Evolutionary conservation across 164 flowering plant genomes (phyloP).

Genomic region (Aristolochia contorta): DNA sequence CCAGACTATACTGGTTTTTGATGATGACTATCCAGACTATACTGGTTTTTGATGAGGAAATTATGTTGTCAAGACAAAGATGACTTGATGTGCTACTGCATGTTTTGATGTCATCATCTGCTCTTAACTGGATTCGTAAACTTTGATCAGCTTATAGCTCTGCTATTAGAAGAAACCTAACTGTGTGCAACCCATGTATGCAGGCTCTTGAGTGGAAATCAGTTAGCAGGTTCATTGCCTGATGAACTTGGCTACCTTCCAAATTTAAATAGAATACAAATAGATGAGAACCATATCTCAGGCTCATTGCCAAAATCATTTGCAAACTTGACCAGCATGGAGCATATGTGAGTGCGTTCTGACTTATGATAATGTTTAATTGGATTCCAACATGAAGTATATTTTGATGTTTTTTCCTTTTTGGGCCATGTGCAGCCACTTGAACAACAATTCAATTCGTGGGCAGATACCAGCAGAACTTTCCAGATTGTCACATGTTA

Average conservation of each 20-base stretch:
- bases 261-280: constrained; percentile 49
- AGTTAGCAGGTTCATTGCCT: constrained; percentile 58
- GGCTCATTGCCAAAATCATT: constrained; percentile 77
- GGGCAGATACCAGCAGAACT: constrained; percentile 81
- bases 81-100: too few relatives aligned
- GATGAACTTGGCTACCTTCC: constrained; percentile 71
- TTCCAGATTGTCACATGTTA: constrained; percentile 43
- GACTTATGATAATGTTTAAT: neutral
- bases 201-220: constrained; percentile 86
- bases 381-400: neutral
- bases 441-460: constrained; percentile 90
- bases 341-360: constrained; percentile 60
- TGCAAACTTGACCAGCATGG: constrained; percentile 42
- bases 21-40: too few relatives aligned
- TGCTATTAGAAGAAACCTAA: too few relatives aligned
- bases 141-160: too few relatives aligned
- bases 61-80: too few relatives aligned
- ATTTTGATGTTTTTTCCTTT: neutral
- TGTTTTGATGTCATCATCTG: too few relatives aligned
- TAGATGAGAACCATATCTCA: constrained; percentile 60
- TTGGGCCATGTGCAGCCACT: constrained; percentile 39
- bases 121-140: too few relatives aligned
- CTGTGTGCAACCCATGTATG: neutral
- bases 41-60: too few relatives aligned
- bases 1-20: too few relatives aligned